Percentiles rank a stretch among this genome's conserved stretches.
Conservation (phyloP, 768 basidiomycete species). For the Russula brevipes region DNA sequence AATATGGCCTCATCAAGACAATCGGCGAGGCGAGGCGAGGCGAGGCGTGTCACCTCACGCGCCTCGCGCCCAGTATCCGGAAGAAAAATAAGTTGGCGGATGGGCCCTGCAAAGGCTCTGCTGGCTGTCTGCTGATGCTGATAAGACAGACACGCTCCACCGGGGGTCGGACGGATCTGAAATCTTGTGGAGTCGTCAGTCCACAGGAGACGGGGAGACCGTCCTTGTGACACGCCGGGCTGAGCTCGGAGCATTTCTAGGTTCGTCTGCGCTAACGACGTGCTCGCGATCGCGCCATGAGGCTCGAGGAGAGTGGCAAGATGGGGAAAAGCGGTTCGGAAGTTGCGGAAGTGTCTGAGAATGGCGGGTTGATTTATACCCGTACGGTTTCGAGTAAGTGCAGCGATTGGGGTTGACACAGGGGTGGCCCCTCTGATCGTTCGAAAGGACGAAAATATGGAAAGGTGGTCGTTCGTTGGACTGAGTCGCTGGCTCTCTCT, state of each 20-base stretch:
- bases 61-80: not conserved
- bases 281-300: constrained; percentile 12
- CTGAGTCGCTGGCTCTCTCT: not conserved
- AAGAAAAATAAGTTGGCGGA: not conserved
- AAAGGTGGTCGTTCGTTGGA: not conserved
- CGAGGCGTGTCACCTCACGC: not conserved
- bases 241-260: not conserved
- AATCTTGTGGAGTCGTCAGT: constrained; percentile 1
- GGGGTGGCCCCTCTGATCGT: not conserved
- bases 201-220: not conserved
- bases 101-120: no score
- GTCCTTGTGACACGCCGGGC: constrained; percentile 3
- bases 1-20: not conserved
- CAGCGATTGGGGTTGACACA: not conserved
- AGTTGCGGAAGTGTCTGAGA: constrained; percentile 4
- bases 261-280: not conserved
- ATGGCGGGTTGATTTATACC: not conserved
- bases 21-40: constrained; percentile 8
- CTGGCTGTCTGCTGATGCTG: not conserved
- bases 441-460: no score
- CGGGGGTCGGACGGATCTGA: not conserved
- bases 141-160: not conserved
- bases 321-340: constrained; percentile 12
- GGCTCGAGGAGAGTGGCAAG: not conserved
- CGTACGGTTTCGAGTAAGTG: not conserved